These are phyloP conservation scores for Dioszegia aurantiaca DNA, from an alignment of 768 basidiomycete species.

Conservation along the genomic window DNA sequence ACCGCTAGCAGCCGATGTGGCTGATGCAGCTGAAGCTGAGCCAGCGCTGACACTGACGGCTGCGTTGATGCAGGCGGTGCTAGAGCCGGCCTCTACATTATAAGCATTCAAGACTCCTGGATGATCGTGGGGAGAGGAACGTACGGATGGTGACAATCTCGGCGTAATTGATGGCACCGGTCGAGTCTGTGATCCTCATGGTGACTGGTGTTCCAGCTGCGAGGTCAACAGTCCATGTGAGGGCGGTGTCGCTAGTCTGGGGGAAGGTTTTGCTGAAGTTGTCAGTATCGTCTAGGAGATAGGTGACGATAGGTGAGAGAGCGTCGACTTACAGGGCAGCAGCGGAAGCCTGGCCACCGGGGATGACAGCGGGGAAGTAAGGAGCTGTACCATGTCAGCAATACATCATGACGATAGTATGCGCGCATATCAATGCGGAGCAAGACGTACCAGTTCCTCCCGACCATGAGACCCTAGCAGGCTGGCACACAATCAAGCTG, in stretches of 20 bases:
- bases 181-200: slow-evolving; percentile 62
- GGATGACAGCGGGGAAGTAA: slow-evolving; percentile 41
- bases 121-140: slow-evolving; percentile 7
- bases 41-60: slow-evolving; percentile 9
- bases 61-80: slow-evolving; percentile 7
- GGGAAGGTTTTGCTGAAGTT: slow-evolving; percentile 31
- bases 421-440: slow-evolving; percentile 1
- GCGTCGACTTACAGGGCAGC: slow-evolving; percentile 29
- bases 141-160: slow-evolving; percentile 21
- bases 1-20: slow-evolving; percentile 13
- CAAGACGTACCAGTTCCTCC: slow-evolving; percentile 29
- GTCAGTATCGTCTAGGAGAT: too few relatives aligned
- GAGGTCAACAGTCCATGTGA: slow-evolving; percentile 45
- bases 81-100: slow-evolving; percentile 10
- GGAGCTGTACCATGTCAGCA: slow-evolving; percentile 18
- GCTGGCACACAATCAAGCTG: slow-evolving; percentile 38
- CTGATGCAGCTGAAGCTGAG: slow-evolving; percentile 17
- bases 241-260: slow-evolving; percentile 24
- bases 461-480: slow-evolving; percentile 30
- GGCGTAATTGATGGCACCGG: slow-evolving; percentile 54
- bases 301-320: not conserved
- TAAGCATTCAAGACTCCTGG: not conserved
- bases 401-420: too few relatives aligned
- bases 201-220: slow-evolving; percentile 56
- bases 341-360: slow-evolving; percentile 37